Base-by-base conservation (phyloP, 1,284 basidiomycete genomes). In the Malassezia slooffiae region DNA sequence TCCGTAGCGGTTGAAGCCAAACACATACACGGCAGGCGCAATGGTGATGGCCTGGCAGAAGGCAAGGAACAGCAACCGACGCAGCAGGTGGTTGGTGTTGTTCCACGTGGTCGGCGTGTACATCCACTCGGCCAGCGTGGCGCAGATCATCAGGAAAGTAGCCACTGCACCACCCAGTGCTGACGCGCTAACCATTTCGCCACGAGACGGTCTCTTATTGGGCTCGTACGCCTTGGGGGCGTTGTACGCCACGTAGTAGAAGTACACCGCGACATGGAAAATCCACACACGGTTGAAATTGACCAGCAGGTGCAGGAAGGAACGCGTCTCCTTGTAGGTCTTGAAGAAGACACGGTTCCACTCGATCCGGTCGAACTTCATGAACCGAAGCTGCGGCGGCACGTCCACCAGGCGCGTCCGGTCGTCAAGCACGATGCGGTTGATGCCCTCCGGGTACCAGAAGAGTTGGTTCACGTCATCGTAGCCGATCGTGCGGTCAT, bases 381-480 rank as follows among this genome's bases (percentile, higher is more conserved):
- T 67, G 54, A 67, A 69, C 29, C 66, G 62, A 49, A 67, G 66
- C 41, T 58, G 58, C 29, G 64, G 62, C 13, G 66, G 62, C 5
- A 69, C 64, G 26, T 69, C 66, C 29, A 69, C 66, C 20, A 82
- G 73, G 80, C 86, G 54, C 27, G 58, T 62, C 76, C 88, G 90
- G 75, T 96, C 88, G 17, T 75, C 78, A 30, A 96, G 76, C 11
- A 81, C 77, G 60, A 97, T 96, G 30, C 87, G 77, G 21, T 88
- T 84, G 61, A 99, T 91, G 30, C 93, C 93, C 63, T 99, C 93
- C 4, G 93, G 93, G 71, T 97, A 99, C 91, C 91, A 99, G 73
- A 99, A 99, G 34, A 99, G 75, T 71, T 97, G 91, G 71, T 99
- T 97, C 62, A 97, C 84, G 71, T 97, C 91, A 71, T 99, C 91